Conservation (phyloP, 2,329 filamentous ascomycete genomes). For the Colletotrichum sp. region DNA sequence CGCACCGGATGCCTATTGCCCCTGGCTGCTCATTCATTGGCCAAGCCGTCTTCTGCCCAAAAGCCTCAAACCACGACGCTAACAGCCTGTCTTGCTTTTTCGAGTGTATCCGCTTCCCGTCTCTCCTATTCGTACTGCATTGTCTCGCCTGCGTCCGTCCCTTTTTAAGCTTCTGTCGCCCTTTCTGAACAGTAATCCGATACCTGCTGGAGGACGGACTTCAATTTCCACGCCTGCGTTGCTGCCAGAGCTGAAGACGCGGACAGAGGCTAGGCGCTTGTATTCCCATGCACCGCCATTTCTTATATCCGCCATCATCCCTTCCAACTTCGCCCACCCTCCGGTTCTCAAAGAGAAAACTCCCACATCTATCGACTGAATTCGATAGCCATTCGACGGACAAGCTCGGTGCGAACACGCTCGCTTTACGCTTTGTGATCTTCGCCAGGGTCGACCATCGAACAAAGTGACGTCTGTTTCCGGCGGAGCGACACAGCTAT, state of each 20-base stretch:
- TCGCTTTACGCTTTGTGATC: not conserved
- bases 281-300: not conserved
- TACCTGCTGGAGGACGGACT: slow-evolving; percentile 6
- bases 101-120: slow-evolving; percentile 4
- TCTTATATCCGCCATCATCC: not conserved
- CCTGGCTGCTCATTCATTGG: slow-evolving; percentile 3
- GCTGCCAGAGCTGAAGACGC: not conserved
- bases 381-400: not conserved
- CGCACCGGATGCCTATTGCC: slow-evolving; percentile 6
- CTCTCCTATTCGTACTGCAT: slow-evolving; percentile 15
- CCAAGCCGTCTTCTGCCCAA: slow-evolving; percentile 4
- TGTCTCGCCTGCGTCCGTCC: slow-evolving; percentile 20
- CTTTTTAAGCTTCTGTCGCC: slow-evolving; percentile 22
- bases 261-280: not conserved
- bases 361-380: not conserved
- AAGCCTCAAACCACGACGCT: slow-evolving; percentile 19
- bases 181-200: slow-evolving; percentile 16
- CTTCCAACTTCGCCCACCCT: not conserved
- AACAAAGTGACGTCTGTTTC: not conserved
- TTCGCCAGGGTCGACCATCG: not conserved
- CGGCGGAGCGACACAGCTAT: not conserved
- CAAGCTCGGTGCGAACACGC: not conserved
- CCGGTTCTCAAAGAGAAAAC: not conserved
- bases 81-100: slow-evolving; percentile 16
- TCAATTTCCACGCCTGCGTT: slow-evolving; percentile 2